Evolutionary conservation across 2,329 filamentous ascomycete genomes (phyloP).

Genomic region (Gliomastix tumulicola): DNA sequence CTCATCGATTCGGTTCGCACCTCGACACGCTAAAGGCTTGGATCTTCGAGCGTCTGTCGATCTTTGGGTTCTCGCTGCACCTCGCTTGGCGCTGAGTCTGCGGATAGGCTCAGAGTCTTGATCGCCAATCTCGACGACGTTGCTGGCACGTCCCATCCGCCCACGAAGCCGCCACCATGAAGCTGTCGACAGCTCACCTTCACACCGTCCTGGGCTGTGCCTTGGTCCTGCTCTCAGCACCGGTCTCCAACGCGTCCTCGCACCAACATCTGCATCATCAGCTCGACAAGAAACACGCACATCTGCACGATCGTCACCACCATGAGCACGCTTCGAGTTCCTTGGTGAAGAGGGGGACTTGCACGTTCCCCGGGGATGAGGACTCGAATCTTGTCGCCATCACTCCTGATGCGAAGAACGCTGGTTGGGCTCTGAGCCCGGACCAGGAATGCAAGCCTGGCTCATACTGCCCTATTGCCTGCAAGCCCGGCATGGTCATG

Average conservation of each 20-base stretch:
- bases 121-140: too few relatives aligned
- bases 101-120: too few relatives aligned
- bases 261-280: slow-evolving; percentile 26
- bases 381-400: slow-evolving; percentile 60
- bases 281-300: slow-evolving; percentile 20
- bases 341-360: slow-evolving; percentile 48
- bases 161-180: slow-evolving; percentile 36
- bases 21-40: too few relatives aligned
- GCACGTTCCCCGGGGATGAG: slow-evolving; percentile 54
- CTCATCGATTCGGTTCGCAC: too few relatives aligned
- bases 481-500: slow-evolving; percentile 68
- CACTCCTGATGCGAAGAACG: slow-evolving; percentile 57
- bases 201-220: slow-evolving; percentile 43
- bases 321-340: too few relatives aligned
- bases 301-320: too few relatives aligned
- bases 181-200: slow-evolving; percentile 33
- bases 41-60: too few relatives aligned
- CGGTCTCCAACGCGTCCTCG: slow-evolving; percentile 24
- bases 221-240: slow-evolving; percentile 35
- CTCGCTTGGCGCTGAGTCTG: too few relatives aligned
- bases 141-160: too few relatives aligned
- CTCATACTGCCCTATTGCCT: slow-evolving; percentile 70
- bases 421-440: slow-evolving; percentile 74
- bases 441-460: slow-evolving; percentile 62
- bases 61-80: too few relatives aligned